These are phyloP conservation scores for Moricandia arvensis DNA, from an alignment of 345 rosid genomes.

Conservation along the genomic window DNA sequence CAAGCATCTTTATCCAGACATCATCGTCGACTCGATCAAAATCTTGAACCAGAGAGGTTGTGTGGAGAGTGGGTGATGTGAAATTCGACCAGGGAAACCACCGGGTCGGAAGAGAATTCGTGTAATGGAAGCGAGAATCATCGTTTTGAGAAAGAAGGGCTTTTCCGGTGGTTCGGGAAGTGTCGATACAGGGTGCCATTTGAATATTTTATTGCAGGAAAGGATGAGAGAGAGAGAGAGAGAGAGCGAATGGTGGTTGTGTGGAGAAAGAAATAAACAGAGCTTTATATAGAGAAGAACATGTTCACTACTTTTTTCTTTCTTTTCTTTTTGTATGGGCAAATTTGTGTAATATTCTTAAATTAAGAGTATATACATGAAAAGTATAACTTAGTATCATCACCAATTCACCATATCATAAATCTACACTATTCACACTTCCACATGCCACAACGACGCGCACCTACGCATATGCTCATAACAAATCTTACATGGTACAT, in stretches of 20 bases:
- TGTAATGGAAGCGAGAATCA: slow-evolving; percentile 34
- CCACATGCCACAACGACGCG: neutral
- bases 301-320: neutral
- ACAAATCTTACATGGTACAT: neutral
- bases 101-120: slow-evolving; percentile 42
- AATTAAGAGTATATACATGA: neutral
- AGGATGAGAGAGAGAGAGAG: neutral
- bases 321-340: neutral
- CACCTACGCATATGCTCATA: no score
- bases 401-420: neutral
- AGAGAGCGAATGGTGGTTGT: neutral
- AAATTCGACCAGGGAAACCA: slow-evolving; percentile 32
- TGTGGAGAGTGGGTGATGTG: slow-evolving; percentile 28
- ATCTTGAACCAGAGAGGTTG: neutral
- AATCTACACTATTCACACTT: neutral
- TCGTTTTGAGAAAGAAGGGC: slow-evolving; percentile 31
- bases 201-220: neutral
- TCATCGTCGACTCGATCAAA: slow-evolving; percentile 10
- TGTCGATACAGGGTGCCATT: slow-evolving; percentile 75
- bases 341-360: neutral
- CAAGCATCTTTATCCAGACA: slow-evolving; percentile 60
- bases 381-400: no score
- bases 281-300: neutral
- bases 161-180: slow-evolving; percentile 36
- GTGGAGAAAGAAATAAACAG: neutral